A percentile compares a stretch with the other conserved stretches of the same genome.
phyloP scores from a whole-genome alignment of 306 rosid species.

The Hippophae rhamnoides region DNA sequence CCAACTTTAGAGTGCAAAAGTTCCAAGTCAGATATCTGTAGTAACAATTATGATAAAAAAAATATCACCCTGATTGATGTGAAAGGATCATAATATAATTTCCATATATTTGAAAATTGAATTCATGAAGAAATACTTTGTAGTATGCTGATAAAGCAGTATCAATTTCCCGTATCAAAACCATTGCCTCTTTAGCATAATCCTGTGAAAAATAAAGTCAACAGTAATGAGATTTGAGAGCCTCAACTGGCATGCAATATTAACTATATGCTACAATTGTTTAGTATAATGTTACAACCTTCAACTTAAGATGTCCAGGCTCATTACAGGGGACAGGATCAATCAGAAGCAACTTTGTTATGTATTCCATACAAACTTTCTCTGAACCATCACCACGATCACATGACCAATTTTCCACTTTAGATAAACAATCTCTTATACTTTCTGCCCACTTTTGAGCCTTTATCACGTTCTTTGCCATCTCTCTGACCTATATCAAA shows the following conservation, averaged over 20 bases:
- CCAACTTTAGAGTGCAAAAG: slow-evolving; percentile 50
- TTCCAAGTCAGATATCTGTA: slow-evolving; percentile 80
- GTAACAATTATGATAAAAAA: slow-evolving; percentile 15
- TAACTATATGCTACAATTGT: slow-evolving; percentile 14
- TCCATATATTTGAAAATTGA: not conserved
- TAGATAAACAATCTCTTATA: slow-evolving; percentile 50
- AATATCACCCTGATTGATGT: slow-evolving; percentile 22
- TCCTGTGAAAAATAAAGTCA: slow-evolving; percentile 34
- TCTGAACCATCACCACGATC: slow-evolving; percentile 25
- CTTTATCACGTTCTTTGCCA: slow-evolving; percentile 46
- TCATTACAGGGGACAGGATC: slow-evolving; percentile 54
- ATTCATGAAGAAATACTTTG: slow-evolving; percentile 30
- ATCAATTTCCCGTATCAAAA: slow-evolving; percentile 46
- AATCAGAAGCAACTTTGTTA: slow-evolving; percentile 47
- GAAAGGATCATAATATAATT: slow-evolving; percentile 21
- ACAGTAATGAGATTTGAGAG: slow-evolving; percentile 3
- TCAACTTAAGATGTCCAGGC: slow-evolving; percentile 63
- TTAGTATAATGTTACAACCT: slow-evolving; percentile 43
- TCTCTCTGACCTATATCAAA: slow-evolving; percentile 62
- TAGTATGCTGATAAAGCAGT: slow-evolving; percentile 39
- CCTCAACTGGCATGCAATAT: slow-evolving; percentile 14
- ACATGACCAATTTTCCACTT: slow-evolving; percentile 47
- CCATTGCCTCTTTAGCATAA: slow-evolving; percentile 57
- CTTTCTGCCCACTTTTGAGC: slow-evolving; percentile 80
- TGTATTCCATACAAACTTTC: slow-evolving; percentile 47